These are phyloP conservation scores for Parascedosporium putredinis DNA, from an alignment of 2,329 filamentous ascomycete genomes.

Conservation along the genomic window DNA sequence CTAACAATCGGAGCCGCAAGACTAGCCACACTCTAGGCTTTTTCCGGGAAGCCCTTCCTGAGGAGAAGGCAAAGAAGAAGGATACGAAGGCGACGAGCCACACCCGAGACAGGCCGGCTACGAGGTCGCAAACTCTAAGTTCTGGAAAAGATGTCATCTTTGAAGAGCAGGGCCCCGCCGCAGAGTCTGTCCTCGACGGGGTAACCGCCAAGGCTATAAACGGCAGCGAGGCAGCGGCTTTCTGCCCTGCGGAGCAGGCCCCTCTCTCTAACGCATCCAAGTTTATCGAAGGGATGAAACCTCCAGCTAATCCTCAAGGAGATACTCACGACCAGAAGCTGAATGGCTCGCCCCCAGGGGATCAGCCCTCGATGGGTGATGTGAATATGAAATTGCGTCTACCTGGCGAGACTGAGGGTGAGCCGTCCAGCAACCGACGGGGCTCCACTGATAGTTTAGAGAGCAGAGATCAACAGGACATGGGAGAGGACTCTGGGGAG, in stretches of 20 bases:
- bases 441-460: constrained; percentile 29
- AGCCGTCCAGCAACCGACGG: constrained; percentile 17
- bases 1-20: constrained; percentile 54
- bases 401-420: constrained; percentile 2
- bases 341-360: too few relatives aligned
- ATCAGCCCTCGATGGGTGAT: background rate
- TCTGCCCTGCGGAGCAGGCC: too few relatives aligned
- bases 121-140: background rate
- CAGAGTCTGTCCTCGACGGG: too few relatives aligned
- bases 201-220: too few relatives aligned
- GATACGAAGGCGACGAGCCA: constrained; percentile 25
- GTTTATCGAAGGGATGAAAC: too few relatives aligned
- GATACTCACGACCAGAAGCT: too few relatives aligned
- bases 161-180: too few relatives aligned
- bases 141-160: background rate
- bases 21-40: constrained; percentile 57
- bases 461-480: constrained; percentile 25
- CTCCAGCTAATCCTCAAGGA: too few relatives aligned
- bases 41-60: constrained; percentile 53
- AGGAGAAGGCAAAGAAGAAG: constrained; percentile 45
- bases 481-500: constrained; percentile 57
- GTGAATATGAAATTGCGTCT: constrained; percentile 21
- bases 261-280: too few relatives aligned
- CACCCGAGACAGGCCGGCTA: background rate
- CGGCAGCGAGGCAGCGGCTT: too few relatives aligned